Evolutionary conservation across 495 filamentous ascomycete species (phyloP).

Genomic region (Halenospora varia): DNA sequence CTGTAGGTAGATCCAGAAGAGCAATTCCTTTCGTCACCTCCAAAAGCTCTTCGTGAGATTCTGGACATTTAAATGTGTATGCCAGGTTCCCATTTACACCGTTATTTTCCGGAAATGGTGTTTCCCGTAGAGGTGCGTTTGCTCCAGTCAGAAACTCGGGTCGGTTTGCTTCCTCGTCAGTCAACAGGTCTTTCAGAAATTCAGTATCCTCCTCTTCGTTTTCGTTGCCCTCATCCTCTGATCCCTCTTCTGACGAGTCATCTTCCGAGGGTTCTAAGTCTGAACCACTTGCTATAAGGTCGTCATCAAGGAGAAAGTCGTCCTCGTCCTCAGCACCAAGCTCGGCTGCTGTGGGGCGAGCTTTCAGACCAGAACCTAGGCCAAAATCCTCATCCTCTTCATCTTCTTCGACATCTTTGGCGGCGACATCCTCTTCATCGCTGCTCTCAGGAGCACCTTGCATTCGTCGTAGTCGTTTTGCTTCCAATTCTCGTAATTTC

Average conservation of each 20-base stretch:
- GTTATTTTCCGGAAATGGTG: constrained; percentile 15
- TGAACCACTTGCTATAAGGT: constrained; percentile 68
- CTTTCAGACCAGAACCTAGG: constrained; percentile 49
- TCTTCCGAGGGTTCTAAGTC: constrained; percentile 46
- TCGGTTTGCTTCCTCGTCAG: constrained; percentile 44
- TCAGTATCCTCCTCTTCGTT: constrained; percentile 63
- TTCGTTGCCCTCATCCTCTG: constrained; percentile 42
- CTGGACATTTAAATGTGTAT: constrained; percentile 81
- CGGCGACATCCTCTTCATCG: constrained; percentile 42
- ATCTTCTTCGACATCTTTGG: constrained; percentile 27
- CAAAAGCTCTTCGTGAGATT: constrained; percentile 69
- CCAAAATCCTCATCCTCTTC: constrained; percentile 40
- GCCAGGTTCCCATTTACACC: constrained; percentile 45
- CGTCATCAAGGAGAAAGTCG: constrained; percentile 85
- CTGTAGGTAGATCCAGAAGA: constrained; percentile 61
- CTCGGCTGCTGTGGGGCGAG: constrained; percentile 36
- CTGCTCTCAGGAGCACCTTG: constrained; percentile 55
- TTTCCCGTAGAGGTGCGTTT: constrained; percentile 19
- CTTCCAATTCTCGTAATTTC: constrained; percentile 73
- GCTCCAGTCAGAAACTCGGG: constrained; percentile 36
- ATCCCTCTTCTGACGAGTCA: constrained; percentile 48
- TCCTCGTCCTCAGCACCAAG: constrained; percentile 82
- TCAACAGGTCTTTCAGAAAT: constrained; percentile 61
- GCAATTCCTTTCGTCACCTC: constrained; percentile 55
- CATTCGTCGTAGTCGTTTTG: constrained; percentile 70